Evolutionary conservation across 2,329 filamentous ascomycete genomes (phyloP).

Genomic region (Aspergillus novoparasiticus): DNA sequence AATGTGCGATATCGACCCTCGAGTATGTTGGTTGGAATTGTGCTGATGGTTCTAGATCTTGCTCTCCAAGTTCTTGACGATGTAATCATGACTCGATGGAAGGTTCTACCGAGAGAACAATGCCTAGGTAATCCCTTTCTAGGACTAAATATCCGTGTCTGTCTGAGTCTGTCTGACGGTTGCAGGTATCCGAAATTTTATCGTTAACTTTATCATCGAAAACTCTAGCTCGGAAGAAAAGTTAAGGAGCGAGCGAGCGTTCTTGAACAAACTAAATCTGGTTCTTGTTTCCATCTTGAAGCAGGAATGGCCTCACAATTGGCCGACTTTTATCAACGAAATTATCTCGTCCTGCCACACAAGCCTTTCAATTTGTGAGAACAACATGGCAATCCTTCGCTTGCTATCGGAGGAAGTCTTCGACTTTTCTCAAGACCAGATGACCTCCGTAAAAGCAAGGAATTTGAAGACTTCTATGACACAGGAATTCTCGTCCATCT

Average conservation of each 20-base stretch:
- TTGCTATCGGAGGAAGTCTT: constrained; percentile 97
- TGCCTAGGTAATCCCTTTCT: constrained; percentile 70
- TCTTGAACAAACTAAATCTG: constrained; percentile 97
- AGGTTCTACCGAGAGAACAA: constrained; percentile 92
- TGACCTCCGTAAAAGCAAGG: constrained; percentile 97
- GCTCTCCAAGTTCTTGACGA: constrained; percentile 95
- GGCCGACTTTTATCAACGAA: constrained; percentile 99
- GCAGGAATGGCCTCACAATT: constrained; percentile 99
- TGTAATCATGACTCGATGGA: constrained; percentile 99
- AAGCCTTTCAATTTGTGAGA: constrained; percentile 96
- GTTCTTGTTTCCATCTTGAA: constrained; percentile 97
- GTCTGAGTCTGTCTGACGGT: constrained; percentile 8
- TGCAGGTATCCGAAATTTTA: constrained; percentile 94
- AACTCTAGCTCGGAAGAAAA: constrained; percentile 88
- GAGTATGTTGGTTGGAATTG: constrained; percentile 1
- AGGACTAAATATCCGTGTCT: background rate
- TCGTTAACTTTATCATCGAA: constrained; percentile 97
- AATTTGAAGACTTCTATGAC: constrained; percentile 99
- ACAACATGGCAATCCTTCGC: constrained; percentile 98
- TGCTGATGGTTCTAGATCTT: constrained; percentile 65
- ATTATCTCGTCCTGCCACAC: constrained; percentile 96
- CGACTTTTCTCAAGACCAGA: constrained; percentile 97
- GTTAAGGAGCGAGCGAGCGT: constrained; percentile 78
- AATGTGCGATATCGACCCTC: constrained; percentile 65
- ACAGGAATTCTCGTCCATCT: constrained; percentile 96